Evolutionary conservation across 768 basidiomycete species (phyloP), one percentile per base, ranked within the genome.

Genomic region (Lactarius vividus): DNA sequence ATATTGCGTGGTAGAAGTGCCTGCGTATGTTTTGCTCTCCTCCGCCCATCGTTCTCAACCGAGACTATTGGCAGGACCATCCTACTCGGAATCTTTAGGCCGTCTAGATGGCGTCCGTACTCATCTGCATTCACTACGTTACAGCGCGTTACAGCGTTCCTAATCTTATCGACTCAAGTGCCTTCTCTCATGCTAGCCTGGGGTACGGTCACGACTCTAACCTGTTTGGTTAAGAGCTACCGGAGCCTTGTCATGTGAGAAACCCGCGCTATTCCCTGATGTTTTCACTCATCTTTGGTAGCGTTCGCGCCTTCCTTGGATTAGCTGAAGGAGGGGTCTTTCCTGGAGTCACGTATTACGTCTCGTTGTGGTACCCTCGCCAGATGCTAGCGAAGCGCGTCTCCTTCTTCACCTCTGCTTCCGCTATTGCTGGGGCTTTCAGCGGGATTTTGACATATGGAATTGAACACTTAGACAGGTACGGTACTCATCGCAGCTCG

Each of bases 381-480:
- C 76, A 77, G 59, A 87, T 88, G 70, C 81, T 85, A 52, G 85
- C 83, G 18, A 76, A 75, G 70, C 81, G 87, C 31, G 80, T 86
- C 64, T 84, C 86, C 4, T 77, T 88, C 52, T 88, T 88, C 78
- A 86, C 86, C 73, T 82, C 82, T n/a, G 84, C 85, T 44, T 84
- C 85, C 15, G 85, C 84, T 2, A 71, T 83, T 37, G 82, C 85
- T 28, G 79, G 80, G 62, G 74, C 77, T 68, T 84, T 77, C 72
- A 82, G 84, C 57, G 83, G 84, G 33, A 69, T 84, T 46, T 76
- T 73, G 33, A 83, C 83, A 62, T 84, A 72, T 69, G 82, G 74
- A 3, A 81, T 82, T 56, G 78, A 79, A 44, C 74, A 78, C 29
- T 77, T 82, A 77, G 80, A 82, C 60, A 81, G 81, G 77, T 77